These are phyloP conservation scores for Candida coquimbonensis DNA, from an alignment of 805 yeast species.

Conservation along the genomic window DNA sequence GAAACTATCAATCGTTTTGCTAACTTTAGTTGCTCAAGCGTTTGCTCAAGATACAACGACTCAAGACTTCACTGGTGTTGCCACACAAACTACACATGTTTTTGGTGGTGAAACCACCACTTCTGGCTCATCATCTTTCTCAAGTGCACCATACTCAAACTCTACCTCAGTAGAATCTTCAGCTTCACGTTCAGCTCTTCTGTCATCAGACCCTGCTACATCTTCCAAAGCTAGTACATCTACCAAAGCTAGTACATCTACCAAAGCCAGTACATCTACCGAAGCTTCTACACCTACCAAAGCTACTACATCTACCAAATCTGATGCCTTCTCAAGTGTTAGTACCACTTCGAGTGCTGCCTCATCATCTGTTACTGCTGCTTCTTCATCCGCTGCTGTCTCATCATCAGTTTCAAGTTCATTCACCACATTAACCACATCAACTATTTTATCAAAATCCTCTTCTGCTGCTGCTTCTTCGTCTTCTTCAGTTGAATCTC, in stretches of 20 bases:
- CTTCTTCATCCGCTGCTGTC: neutral
- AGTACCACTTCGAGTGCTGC: neutral
- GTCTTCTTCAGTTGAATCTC: neutral
- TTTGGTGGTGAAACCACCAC: neutral
- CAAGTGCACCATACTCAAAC: neutral
- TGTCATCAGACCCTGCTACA: neutral
- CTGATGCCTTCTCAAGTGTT: neutral
- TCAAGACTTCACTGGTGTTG: slow-evolving; percentile 17
- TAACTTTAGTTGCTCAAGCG: slow-evolving; percentile 10
- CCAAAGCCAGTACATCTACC: neutral
- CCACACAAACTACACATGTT: slow-evolving; percentile 9
- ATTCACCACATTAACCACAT: neutral
- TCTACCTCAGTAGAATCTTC: neutral
- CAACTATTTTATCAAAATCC: neutral
- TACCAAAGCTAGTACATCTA: too few relatives aligned
- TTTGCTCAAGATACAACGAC: slow-evolving; percentile 17
- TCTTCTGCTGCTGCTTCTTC: slow-evolving; percentile 3
- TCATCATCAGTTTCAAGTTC: slow-evolving; percentile 3
- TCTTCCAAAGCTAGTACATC: neutral
- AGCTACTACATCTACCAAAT: neutral
- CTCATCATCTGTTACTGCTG: neutral
- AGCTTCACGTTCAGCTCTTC: slow-evolving; percentile 4
- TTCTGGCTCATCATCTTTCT: neutral
- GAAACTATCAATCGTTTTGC: slow-evolving; percentile 8
- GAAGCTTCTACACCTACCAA: too few relatives aligned